phyloP scores from a whole-genome alignment of 2,329 filamentous ascomycete genomes.

The Fusarium solani-melongenae region DNA sequence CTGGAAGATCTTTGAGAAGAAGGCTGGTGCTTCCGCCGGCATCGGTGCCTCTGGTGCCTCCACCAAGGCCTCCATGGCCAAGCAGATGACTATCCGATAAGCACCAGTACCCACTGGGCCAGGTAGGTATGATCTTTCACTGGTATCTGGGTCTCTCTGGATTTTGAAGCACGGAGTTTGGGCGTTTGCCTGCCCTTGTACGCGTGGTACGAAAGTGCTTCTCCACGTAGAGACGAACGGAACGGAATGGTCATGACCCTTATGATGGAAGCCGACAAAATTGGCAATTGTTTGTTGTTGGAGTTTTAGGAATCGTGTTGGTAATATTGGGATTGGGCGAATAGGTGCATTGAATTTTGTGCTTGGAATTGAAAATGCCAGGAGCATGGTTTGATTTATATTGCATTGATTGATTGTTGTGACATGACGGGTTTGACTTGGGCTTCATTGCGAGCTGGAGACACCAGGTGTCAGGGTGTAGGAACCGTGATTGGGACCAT shows the following conservation, averaged over 20 bases:
- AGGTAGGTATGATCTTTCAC: conserved; percentile 62
- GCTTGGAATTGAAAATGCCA: conserved; percentile 23
- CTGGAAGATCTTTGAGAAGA: conserved; percentile 99
- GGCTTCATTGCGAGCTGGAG: background rate
- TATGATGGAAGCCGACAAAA: conserved; percentile 30
- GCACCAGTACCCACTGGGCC: conserved; percentile 43
- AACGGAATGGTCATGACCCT: conserved; percentile 44
- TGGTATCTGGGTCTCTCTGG: conserved; percentile 54
- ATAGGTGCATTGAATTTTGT: conserved; percentile 18
- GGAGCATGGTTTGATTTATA: conserved; percentile 22
- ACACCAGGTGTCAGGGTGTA: background rate
- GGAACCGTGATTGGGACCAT: background rate
- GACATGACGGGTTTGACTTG: background rate
- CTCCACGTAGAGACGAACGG: conserved; percentile 54
- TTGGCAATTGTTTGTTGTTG: conserved; percentile 12
- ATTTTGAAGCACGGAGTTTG: conserved; percentile 67
- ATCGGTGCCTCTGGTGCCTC: conserved; percentile 74
- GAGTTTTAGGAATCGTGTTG: conserved; percentile 9
- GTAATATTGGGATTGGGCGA: conserved; percentile 7
- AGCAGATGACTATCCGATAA: conserved; percentile 95
- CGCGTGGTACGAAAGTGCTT: conserved; percentile 64
- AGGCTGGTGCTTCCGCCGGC: conserved; percentile 78
- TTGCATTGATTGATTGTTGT: background rate
- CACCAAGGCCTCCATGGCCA: conserved; percentile 85
- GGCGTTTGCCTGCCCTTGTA: conserved; percentile 55